Evolutionary conservation across 345 rosid genomes (phyloP), one percentile per base, ranked within the genome.

Genomic region (Hypericum perforatum): DNA sequence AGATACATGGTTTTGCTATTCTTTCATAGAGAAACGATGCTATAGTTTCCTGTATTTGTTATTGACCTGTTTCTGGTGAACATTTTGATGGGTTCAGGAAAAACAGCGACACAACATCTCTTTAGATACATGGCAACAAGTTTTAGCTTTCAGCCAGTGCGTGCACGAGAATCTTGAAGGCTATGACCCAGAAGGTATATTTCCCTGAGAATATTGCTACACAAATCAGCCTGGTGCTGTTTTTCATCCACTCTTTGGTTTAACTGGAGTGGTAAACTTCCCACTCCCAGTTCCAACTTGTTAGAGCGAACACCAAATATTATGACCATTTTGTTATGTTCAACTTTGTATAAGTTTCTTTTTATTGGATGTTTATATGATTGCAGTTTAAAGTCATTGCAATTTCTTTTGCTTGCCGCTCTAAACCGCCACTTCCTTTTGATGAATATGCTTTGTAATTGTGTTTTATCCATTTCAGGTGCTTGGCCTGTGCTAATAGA

Each of bases 61-160:
- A 58, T 46, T 13, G 9, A 4, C 5, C 5, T 41, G 32, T 58
- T 16, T 11, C 45, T 11, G 44, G 13, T 53, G 43, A 46, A 39
- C 11, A 12, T 41, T 61, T 58, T 48, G 46, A 36, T 49, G 63
- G 39, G 22, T 63, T 53, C 67, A 87, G 98, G 71, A 73, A 77
- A 81, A 85, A 56, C 96, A 91, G 63, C 70, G 85, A 51, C 81
- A 87, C 63, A 91, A 81, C 71, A 83, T 91, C 39, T 85, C 96
- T 9, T 95, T 85, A 77, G 98, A 91, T 70, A 87, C 95, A 14
- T 91, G 98, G 98, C 98, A 87, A 66, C 98, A 88, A 83, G 88
- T 87, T 64, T 74, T 92, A 54, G 90, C 96, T 14, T 92, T 92
- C 70, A 85, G 95, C 69, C 81, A 79, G 49, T 92, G 95, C 59